Conservation (phyloP, 2,329 filamentous ascomycete species). For the Fusarium subtropicale region DNA sequence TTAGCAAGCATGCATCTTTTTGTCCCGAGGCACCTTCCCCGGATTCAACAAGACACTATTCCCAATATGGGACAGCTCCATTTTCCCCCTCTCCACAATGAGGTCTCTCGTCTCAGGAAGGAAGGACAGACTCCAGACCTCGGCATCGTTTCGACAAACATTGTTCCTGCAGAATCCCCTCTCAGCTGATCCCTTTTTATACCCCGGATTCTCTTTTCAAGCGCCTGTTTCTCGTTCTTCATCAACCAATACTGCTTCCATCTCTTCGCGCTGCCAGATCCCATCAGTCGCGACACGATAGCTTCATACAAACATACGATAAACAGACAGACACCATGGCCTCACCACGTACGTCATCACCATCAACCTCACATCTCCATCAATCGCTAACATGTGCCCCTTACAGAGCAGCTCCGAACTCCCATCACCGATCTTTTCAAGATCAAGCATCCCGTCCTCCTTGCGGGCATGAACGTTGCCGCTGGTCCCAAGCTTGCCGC, state of each 20-base stretch:
- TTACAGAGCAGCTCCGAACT: constrained; percentile 76
- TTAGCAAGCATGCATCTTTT: constrained; percentile 19
- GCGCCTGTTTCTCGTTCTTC: background rate
- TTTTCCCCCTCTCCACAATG: constrained; percentile 21
- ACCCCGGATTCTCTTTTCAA: constrained; percentile 21
- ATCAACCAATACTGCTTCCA: constrained; percentile 7
- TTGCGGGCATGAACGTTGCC: constrained; percentile 99
- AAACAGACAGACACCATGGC: constrained; percentile 67
- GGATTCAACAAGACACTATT: constrained; percentile 38
- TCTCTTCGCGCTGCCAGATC: constrained; percentile 11
- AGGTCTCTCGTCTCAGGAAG: constrained; percentile 18
- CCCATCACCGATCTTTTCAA: constrained; percentile 94
- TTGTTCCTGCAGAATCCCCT: constrained; percentile 25
- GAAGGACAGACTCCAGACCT: constrained; percentile 39
- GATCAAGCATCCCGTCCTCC: constrained; percentile 95
- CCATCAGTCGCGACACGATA: constrained; percentile 26
- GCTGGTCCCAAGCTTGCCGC: constrained; percentile 96
- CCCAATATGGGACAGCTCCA: constrained; percentile 12
- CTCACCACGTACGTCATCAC: constrained; percentile 77
- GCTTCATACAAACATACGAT: constrained; percentile 5
- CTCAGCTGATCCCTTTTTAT: constrained; percentile 44
- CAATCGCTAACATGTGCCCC: constrained; percentile 24
- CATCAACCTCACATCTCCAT: background rate
- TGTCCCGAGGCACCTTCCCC: constrained; percentile 48
- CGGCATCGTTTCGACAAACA: constrained; percentile 38